Evolutionary conservation across 441 rosid species (phyloP).

Genomic region (Mallotus repandus): DNA sequence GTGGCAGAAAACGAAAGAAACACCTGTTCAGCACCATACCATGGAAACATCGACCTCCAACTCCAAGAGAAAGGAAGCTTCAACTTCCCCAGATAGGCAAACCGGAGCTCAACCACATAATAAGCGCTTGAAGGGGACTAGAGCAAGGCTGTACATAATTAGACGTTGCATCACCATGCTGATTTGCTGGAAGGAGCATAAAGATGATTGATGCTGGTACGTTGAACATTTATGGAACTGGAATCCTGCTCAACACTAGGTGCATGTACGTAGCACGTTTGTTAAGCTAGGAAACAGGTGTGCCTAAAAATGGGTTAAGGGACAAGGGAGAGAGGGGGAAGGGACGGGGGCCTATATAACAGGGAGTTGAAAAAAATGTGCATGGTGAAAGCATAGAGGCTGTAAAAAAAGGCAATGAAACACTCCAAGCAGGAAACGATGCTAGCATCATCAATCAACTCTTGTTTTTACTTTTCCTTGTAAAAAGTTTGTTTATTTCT

Average conservation of each 20-base stretch:
- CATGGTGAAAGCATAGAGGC: background rate
- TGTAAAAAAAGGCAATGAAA: conserved; percentile 5
- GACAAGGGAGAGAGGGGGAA: background rate
- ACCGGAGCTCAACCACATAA: conserved; percentile 32
- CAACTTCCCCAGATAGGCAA: conserved; percentile 27
- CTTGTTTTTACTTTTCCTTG: conserved; percentile 1
- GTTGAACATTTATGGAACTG: background rate
- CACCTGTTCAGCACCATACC: conserved; percentile 10
- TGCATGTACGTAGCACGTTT: background rate
- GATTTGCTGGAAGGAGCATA: conserved; percentile 62
- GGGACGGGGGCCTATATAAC: too few relatives aligned
- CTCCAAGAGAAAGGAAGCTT: conserved; percentile 18
- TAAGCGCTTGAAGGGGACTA: conserved; percentile 45
- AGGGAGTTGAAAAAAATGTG: background rate
- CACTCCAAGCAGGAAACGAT: background rate
- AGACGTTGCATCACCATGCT: conserved; percentile 52
- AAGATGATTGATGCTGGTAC: conserved; percentile 28
- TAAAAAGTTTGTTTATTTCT: background rate
- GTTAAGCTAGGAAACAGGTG: background rate
- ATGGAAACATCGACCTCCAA: conserved; percentile 31
- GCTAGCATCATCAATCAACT: background rate
- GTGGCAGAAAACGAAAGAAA: conserved; percentile 16
- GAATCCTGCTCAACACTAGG: background rate
- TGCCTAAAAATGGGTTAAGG: background rate
- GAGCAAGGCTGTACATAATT: conserved; percentile 54